A percentile compares a stretch with the other conserved stretches of the same genome.
These are phyloP conservation scores for Kluyveromyces nonfermentans DNA, from an alignment of 805 yeast genomes.

Conservation along the genomic window DNA sequence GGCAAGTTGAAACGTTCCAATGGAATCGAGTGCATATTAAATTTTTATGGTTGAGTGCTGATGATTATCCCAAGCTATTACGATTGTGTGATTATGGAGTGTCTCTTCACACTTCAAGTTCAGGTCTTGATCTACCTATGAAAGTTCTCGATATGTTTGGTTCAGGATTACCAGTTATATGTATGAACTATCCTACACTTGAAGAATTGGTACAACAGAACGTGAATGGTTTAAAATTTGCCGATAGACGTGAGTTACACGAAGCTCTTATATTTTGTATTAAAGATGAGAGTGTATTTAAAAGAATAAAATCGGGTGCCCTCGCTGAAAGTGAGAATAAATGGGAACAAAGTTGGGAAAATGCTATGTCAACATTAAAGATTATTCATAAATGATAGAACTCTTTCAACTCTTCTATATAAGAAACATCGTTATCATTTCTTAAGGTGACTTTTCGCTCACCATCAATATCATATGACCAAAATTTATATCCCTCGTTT, in stretches of 20 bases:
- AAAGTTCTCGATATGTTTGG: constrained; percentile 95
- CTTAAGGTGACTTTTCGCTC: constrained; percentile 26
- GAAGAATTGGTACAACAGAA: constrained; percentile 64
- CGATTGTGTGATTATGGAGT: constrained; percentile 79
- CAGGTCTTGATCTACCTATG: constrained; percentile 96
- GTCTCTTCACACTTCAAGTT: constrained; percentile 82
- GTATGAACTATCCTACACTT: constrained; percentile 68
- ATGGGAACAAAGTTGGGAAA: constrained; percentile 75
- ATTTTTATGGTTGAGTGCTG: constrained; percentile 67
- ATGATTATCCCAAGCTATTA: constrained; percentile 70
- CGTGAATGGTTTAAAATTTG: constrained; percentile 58
- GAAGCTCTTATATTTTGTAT: constrained; percentile 32
- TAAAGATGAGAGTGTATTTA: constrained; percentile 27
- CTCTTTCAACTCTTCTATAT: constrained; percentile 6
- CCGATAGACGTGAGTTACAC: constrained; percentile 36
- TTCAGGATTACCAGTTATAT: constrained; percentile 84
- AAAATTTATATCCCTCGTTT: constrained; percentile 39
- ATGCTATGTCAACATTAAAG: constrained; percentile 18
- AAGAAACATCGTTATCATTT: constrained; percentile 21
- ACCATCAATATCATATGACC: constrained; percentile 34
- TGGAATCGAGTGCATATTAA: constrained; percentile 45
- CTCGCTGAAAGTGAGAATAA: constrained; percentile 51
- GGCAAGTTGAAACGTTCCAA: constrained; percentile 35
- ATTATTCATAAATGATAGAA: constrained; percentile 12
- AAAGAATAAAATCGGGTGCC: constrained; percentile 57